Conservation (phyloP, 2,329 filamentous ascomycete species). For the Grosmannia clavigera region DNA sequence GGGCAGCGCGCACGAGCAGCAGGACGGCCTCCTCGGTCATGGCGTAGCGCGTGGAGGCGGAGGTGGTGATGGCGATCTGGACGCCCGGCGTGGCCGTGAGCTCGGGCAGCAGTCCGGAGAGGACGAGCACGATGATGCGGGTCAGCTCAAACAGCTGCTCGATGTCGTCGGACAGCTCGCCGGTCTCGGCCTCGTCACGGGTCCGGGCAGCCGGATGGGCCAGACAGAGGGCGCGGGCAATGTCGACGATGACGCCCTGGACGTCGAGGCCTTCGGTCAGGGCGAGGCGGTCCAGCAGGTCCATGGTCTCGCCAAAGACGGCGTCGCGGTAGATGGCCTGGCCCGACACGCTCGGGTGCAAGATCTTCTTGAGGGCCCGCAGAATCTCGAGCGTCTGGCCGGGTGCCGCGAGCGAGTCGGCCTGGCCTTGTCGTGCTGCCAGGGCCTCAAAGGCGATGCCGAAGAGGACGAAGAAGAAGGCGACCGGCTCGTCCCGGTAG, state of each 20-base stretch:
- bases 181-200: slow-evolving; percentile 52
- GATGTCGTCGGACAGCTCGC: slow-evolving; percentile 86
- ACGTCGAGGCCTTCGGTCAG: slow-evolving; percentile 83
- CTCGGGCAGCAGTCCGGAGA: slow-evolving; percentile 79
- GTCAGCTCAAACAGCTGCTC: slow-evolving; percentile 97
- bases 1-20: slow-evolving; percentile 62
- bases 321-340: slow-evolving; percentile 94
- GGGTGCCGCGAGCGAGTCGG: slow-evolving; percentile 44
- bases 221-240: slow-evolving; percentile 79
- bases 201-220: slow-evolving; percentile 81
- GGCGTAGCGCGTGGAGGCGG: slow-evolving; percentile 42
- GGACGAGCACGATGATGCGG: slow-evolving; percentile 84
- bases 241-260: slow-evolving; percentile 86
- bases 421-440: slow-evolving; percentile 59
- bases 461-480: slow-evolving; percentile 97
- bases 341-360: slow-evolving; percentile 87
- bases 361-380: slow-evolving; percentile 82
- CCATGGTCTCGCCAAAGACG: slow-evolving; percentile 95
- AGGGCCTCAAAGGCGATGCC: slow-evolving; percentile 93
- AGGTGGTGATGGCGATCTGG: background rate
- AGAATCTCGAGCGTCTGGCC: slow-evolving; percentile 76
- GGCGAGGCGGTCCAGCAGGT: slow-evolving; percentile 81
- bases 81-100: background rate
- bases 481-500: slow-evolving; percentile 93
- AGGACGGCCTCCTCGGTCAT: slow-evolving; percentile 81